These are phyloP conservation scores for Didymella sp. DNA, from an alignment of 2,329 filamentous ascomycete genomes.

Conservation along the genomic window DNA sequence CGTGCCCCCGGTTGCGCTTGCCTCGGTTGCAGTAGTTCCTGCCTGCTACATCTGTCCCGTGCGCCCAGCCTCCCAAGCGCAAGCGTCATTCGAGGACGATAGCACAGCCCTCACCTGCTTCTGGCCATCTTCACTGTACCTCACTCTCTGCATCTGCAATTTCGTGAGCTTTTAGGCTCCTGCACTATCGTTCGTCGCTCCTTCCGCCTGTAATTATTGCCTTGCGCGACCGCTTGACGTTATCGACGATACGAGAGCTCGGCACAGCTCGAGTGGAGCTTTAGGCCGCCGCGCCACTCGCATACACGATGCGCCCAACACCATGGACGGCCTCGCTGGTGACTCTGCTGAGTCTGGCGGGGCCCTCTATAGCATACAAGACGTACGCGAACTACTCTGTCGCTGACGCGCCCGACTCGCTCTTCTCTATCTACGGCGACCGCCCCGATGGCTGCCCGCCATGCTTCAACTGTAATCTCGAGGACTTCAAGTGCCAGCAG, in stretches of 20 bases:
- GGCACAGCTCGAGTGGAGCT: constrained; percentile 28
- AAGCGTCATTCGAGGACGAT: constrained; percentile 22
- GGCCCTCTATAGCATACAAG: constrained; percentile 37
- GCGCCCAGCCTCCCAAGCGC: constrained; percentile 15
- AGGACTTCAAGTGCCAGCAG: constrained; percentile 89
- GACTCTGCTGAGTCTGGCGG: constrained; percentile 34
- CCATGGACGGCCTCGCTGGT: constrained; percentile 43
- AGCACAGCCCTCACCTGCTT: constrained; percentile 17
- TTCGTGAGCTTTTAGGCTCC: constrained; percentile 1
- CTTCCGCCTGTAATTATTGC: neutral
- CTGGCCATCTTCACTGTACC: constrained; percentile 18
- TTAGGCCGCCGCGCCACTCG: constrained; percentile 31
- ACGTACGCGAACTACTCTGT: constrained; percentile 57
- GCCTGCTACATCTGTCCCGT: constrained; percentile 3
- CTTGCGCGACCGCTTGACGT: neutral
- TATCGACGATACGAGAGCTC: constrained; percentile 3
- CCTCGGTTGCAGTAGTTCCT: constrained; percentile 14
- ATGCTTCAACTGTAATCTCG: constrained; percentile 97
- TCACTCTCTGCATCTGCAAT: constrained; percentile 6
- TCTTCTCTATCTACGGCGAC: constrained; percentile 74
- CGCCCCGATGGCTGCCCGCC: constrained; percentile 80
- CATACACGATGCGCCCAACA: constrained; percentile 44
- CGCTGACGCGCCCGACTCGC: constrained; percentile 56
- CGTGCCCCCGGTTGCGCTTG: constrained; percentile 15
- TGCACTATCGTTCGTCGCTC: constrained; percentile 5